Percentiles rank a stretch among this genome's conserved stretches.
Evolutionary conservation across 2,329 filamentous ascomycete species (phyloP).

Genomic region (Cytospora chrysosperma): DNA sequence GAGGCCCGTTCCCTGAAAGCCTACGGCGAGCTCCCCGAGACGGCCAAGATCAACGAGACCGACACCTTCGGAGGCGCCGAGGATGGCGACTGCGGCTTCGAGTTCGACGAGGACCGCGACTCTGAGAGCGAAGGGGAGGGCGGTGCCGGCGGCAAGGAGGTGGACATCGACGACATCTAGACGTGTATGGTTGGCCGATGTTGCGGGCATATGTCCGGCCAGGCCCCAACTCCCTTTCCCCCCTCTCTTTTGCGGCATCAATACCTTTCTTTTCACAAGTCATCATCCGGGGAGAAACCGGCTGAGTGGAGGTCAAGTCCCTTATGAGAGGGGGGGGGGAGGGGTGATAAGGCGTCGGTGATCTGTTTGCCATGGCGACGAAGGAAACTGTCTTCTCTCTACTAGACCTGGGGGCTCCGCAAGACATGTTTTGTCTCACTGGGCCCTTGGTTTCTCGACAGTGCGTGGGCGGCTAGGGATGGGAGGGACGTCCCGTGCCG

Average conservation of each 20-base stretch:
- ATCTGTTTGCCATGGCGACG: not conserved
- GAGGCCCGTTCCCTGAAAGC: conserved; percentile 94
- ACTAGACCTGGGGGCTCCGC: conserved; percentile 43
- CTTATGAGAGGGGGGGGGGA: not conserved
- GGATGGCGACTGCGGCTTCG: conserved; percentile 94
- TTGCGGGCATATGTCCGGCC: not conserved
- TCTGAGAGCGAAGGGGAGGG: conserved; percentile 54
- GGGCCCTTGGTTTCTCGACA: conserved; percentile 43
- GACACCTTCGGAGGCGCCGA: conserved; percentile 91
- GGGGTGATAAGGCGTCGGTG: not conserved
- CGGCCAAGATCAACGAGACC: conserved; percentile 99
- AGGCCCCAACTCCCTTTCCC: not conserved
- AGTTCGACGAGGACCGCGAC: conserved; percentile 93
- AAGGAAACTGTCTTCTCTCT: conserved; percentile 62
- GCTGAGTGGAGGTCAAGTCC: not conserved
- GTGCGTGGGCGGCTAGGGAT: conserved; percentile 47
- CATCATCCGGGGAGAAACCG: too few species aligned
- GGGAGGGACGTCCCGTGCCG: conserved; percentile 57
- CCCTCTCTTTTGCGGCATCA: not conserved
- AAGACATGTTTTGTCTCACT: not conserved
- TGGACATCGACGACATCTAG: conserved; percentile 94
- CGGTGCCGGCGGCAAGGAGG: conserved; percentile 57
- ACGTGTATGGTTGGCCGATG: not conserved
- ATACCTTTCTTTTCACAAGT: not conserved
- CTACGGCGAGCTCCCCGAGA: conserved; percentile 95